phyloP scores from a whole-genome alignment of 805 yeast genomes.

The Komagataella mondaviorum region DNA sequence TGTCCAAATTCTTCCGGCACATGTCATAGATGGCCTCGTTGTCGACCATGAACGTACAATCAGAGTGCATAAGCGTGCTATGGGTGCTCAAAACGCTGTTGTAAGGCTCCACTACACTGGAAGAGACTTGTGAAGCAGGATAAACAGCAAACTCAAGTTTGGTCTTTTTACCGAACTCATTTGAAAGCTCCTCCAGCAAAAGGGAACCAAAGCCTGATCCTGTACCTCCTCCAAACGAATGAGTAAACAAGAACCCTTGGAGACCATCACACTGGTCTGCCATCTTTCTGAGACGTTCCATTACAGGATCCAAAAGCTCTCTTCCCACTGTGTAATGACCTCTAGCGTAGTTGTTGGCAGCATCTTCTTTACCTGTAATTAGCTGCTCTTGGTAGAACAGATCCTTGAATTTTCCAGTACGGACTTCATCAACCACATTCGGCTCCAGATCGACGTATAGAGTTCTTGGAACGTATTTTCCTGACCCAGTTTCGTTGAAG shows the following conservation, averaged over 20 bases:
- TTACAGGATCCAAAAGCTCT: slow-evolving; percentile 74
- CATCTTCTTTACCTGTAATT: slow-evolving; percentile 88
- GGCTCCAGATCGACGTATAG: slow-evolving; percentile 89
- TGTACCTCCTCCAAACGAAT: slow-evolving; percentile 93
- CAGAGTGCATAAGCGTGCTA: slow-evolving; percentile 87
- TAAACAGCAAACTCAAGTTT: slow-evolving; percentile 89
- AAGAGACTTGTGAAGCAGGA: slow-evolving; percentile 87
- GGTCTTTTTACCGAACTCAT: slow-evolving; percentile 82
- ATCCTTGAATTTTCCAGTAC: slow-evolving; percentile 74
- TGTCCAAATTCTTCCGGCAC: slow-evolving; percentile 82
- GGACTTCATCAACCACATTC: slow-evolving; percentile 83
- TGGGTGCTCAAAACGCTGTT: slow-evolving; percentile 88
- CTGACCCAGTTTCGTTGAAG: slow-evolving; percentile 75
- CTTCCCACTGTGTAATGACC: slow-evolving; percentile 92
- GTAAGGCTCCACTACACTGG: slow-evolving; percentile 90
- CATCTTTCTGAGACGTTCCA: slow-evolving; percentile 83
- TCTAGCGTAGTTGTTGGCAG: slow-evolving; percentile 90
- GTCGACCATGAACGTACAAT: slow-evolving; percentile 93
- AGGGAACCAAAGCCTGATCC: slow-evolving; percentile 90
- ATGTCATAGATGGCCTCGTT: slow-evolving; percentile 91
- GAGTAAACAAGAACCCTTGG: slow-evolving; percentile 87
- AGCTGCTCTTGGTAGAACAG: slow-evolving; percentile 90
- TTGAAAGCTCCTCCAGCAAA: slow-evolving; percentile 68
- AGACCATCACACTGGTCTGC: slow-evolving; percentile 85
- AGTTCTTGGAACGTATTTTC: slow-evolving; percentile 89